Percentiles rank a stretch among this genome's conserved stretches.
These are phyloP conservation scores for Miscanthus sacchariflorus DNA, from an alignment of 202 grass and related monocot species.

Conservation along the genomic window DNA sequence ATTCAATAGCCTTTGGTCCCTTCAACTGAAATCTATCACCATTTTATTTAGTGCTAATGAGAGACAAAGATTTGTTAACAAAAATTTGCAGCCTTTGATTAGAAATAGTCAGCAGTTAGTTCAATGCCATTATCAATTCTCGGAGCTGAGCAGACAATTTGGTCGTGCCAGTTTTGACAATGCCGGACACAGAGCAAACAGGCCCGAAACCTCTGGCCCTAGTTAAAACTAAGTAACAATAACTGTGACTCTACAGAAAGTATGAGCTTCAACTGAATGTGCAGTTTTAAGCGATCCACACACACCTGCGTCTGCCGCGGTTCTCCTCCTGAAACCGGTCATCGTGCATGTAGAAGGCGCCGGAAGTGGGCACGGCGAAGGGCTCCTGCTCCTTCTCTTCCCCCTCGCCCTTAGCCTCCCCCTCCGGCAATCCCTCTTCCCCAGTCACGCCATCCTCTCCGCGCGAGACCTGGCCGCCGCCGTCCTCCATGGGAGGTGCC, in stretches of 20 bases:
- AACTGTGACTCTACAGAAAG: constrained; percentile 1
- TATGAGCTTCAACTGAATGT: constrained; percentile 3
- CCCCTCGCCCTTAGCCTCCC: constrained; percentile 36
- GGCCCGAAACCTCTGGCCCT: not conserved
- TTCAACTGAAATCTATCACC: not conserved
- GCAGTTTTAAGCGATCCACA: constrained; percentile 22
- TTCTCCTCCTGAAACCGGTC: constrained; percentile 88
- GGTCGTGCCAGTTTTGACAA: not conserved
- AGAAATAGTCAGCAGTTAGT: not conserved
- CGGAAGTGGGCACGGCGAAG: constrained; percentile 82
- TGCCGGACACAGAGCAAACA: not conserved
- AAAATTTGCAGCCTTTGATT: not conserved
- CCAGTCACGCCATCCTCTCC: constrained; percentile 40
- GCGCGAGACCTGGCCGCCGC: not conserved
- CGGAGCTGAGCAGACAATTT: not conserved
- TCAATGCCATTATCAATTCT: not conserved
- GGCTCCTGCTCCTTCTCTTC: constrained; percentile 92
- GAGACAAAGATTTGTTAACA: not conserved
- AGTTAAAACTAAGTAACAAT: constrained; percentile 4
- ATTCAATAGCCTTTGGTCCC: constrained; percentile 3
- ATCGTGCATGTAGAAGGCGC: constrained; percentile 99
- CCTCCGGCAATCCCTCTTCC: constrained; percentile 42
- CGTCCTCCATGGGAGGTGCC: constrained; percentile 38
- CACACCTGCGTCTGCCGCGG: constrained; percentile 65
- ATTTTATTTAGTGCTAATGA: not conserved